Evolutionary conservation across 495 filamentous ascomycete species (phyloP), one percentile per base, ranked within the genome.

Genomic region (Lasiosphaeriaceae sp.): DNA sequence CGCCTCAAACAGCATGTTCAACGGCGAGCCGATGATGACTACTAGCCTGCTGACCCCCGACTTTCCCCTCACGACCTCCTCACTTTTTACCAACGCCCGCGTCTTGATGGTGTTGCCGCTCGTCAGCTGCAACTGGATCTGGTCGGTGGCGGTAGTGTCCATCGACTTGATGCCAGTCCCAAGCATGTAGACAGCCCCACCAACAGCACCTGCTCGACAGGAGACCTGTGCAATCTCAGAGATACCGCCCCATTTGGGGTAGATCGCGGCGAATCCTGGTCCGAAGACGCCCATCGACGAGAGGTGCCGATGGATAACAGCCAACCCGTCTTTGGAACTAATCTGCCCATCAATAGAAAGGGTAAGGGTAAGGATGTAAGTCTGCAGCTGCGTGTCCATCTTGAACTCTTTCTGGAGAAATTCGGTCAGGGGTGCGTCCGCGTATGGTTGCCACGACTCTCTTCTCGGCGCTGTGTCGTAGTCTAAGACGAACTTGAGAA

Each of bases 171-270:
- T 75, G 0, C 84, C 84, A 23, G 84, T 85, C 39, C 83, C 84
- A 20, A 97, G 85, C 55, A 96, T 89, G 73, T 97, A 97, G 5
- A 95, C 82, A 17, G 85, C 90, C 29, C 94, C 95, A 3, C 95
- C 93, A 8, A 98, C 92, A 4, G 94, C 94, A 52, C 87, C 86
- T 35, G 94, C 91, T 56, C 94, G 89, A 63, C 94, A 97, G 12
- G 86, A 90, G 11, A 97, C 90, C 66, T 98, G 94, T 19, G 90
- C 81, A 57, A 97, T 85, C 72, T 98, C 94, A n/a, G 91, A 87
- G 11, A 85, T 79, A 56, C 95, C 92, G 20, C 94, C 94, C 86
- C 92, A 98, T 74, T 94, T 96, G 11, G 92, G 86, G 56, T 93
- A 76, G 11, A 97, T 83, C 47, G 87, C 85, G 31, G 90, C 88